Base-by-base conservation (phyloP, 1,284 basidiomycete genomes). In the Phaffia rhodozyma region DNA sequence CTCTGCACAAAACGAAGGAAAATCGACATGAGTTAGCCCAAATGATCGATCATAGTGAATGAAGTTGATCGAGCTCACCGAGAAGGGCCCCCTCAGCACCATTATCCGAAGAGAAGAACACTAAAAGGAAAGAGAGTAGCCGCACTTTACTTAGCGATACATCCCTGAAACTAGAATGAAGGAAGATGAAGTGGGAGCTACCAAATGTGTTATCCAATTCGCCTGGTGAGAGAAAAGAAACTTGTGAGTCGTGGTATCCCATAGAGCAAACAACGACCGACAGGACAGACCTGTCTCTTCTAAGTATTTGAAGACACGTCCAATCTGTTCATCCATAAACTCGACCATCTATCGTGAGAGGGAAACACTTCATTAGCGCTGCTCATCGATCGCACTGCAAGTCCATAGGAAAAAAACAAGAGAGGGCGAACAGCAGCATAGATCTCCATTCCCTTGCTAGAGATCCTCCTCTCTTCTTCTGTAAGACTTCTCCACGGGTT, bases 21-120 rank as follows among this genome's bases (percentile, higher is more conserved):
- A 13, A 25, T 1, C 3, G 43, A 48, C 27, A 21, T n/a, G n/a
- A n/a, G n/a, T 9, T 16, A 9, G 59, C 16, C 9, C 7, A 20
- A 29, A 11, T 13, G 18, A 53, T 20, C 18, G 25, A 18, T 9
- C 18, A 13, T 2, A 32, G 25, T 32, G 25, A 13, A 27, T 53
- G 2, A 13, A 18, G 18, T 7, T 2, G 52, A 52, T 65, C 70
- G 47, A 65, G 67, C 61, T 61, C 50, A 67, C 67, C 48, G 62
- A 60, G 62, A 68, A 68, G 50, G 11, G 70, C 70, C 5, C 74
- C 74, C 63, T 75, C 73, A 1, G 73, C 73, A 11, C 73, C 74
- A 62, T 75, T 75, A 61, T 75, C 74, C 50, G 63, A 66, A 29
- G 68, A 68, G 66, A 75, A 75, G 32, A 75, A 66, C 50, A 75